Evolutionary conservation across 2,329 filamentous ascomycete species (phyloP).

Genomic region (Pyricularia grisea): DNA sequence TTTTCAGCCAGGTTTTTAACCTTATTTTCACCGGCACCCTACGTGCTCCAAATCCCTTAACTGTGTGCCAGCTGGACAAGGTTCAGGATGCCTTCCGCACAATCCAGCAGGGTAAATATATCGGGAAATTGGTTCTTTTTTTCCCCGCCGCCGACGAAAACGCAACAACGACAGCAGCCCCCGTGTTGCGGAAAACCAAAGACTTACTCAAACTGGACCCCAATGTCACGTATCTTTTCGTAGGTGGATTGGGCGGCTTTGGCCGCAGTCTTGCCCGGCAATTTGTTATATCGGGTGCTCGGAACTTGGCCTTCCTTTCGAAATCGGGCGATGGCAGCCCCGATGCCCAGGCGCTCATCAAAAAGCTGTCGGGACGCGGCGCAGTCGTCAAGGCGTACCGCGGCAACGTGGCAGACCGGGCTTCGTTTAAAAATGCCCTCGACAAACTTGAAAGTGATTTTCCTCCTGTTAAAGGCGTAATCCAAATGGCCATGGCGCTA

Average conservation of each 20-base stretch:
- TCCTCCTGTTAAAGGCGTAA: constrained; percentile 6
- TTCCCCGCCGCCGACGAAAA: neutral
- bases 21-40: too few species aligned
- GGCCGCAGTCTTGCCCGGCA: too few species aligned
- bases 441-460: constrained; percentile 7
- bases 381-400: constrained; percentile 1
- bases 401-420: neutral
- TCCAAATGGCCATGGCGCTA: neutral
- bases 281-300: too few species aligned
- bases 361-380: too few species aligned
- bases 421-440: neutral
- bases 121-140: constrained; percentile 23
- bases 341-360: too few species aligned
- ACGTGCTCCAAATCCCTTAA: constrained; percentile 2
- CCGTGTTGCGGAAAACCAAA: too few species aligned
- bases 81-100: constrained; percentile 21
- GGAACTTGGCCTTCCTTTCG: too few species aligned
- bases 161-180: neutral
- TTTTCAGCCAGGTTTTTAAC: too few species aligned
- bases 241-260: too few species aligned
- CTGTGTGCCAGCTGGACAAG: constrained; percentile 5
- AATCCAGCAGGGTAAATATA: constrained; percentile 26
- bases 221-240: too few species aligned
- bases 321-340: too few species aligned
- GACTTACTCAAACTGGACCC: too few species aligned